Percentiles rank a stretch among this genome's conserved stretches.
phyloP scores from a whole-genome alignment of 805 yeast genomes.

The Saccharomycopsis javanensis region DNA sequence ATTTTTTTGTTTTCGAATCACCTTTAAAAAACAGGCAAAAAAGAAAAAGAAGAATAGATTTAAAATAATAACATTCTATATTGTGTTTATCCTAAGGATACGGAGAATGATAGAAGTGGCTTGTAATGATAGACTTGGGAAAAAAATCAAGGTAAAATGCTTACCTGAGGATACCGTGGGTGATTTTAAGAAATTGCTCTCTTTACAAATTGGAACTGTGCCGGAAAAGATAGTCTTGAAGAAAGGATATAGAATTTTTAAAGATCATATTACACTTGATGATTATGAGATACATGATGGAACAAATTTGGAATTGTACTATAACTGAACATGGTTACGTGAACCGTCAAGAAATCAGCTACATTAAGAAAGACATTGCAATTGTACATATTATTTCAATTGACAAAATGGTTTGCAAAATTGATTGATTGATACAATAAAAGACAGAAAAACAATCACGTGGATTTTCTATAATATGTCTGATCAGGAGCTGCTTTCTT shows the following conservation, averaged over 20 bases:
- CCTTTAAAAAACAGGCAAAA: not conserved
- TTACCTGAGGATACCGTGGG: constrained; percentile 77
- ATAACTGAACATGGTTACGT: constrained; percentile 32
- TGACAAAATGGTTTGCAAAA: no score
- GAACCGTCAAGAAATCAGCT: no score
- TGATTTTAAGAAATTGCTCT: constrained; percentile 77
- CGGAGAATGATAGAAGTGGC: constrained; percentile 55
- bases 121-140: constrained; percentile 77
- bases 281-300: constrained; percentile 94
- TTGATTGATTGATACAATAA: no score
- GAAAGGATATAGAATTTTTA: constrained; percentile 75
- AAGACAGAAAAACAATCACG: no score
- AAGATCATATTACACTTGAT: constrained; percentile 85
- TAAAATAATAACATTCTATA: no score
- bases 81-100: no score
- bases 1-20: no score
- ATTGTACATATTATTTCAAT: no score
- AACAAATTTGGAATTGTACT: constrained; percentile 75
- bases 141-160: constrained; percentile 81
- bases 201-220: constrained; percentile 73
- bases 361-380: no score
- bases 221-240: constrained; percentile 57
- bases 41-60: no score
- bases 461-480: no score
- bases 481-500: no score